phyloP scores from a whole-genome alignment of 179 eudicot genomes.

The Corrigiola litoralis region DNA sequence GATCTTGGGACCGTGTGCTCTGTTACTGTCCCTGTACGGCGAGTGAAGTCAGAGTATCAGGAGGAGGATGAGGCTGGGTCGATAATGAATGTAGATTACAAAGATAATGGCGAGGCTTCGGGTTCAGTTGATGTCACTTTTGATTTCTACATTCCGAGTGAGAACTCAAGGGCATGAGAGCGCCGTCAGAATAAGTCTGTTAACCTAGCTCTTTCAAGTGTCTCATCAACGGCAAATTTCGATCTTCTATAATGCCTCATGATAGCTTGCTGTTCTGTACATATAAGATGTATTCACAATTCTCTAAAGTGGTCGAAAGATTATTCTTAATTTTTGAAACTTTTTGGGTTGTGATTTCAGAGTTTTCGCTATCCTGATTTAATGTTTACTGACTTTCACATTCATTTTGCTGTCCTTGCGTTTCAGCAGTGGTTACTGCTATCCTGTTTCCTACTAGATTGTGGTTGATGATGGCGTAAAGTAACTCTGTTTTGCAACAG shows the following conservation, averaged over 20 bases:
- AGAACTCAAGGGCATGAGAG: conserved; percentile 31
- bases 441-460: too few species aligned
- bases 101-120: conserved; percentile 68
- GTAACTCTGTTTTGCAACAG: too few species aligned
- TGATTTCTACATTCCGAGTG: conserved; percentile 78
- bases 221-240: not conserved
- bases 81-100: conserved; percentile 76
- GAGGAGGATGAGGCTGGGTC: conserved; percentile 59
- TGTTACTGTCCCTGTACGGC: conserved; percentile 89
- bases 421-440: too few species aligned
- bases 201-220: conserved; percentile 13
- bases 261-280: conserved; percentile 15
- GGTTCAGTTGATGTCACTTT: conserved; percentile 91
- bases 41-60: conserved; percentile 85
- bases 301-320: conserved; percentile 8
- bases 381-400: not conserved
- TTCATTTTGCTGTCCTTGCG: not conserved
- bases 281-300: conserved; percentile 12
- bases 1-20: conserved; percentile 94
- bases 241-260: not conserved
- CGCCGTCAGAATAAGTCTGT: not conserved
- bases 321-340: not conserved
- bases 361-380: not conserved
- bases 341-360: not conserved
- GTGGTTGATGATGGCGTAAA: too few species aligned